Base-by-base conservation (phyloP, 148 eudicot species). In the Cornus florida region DNA sequence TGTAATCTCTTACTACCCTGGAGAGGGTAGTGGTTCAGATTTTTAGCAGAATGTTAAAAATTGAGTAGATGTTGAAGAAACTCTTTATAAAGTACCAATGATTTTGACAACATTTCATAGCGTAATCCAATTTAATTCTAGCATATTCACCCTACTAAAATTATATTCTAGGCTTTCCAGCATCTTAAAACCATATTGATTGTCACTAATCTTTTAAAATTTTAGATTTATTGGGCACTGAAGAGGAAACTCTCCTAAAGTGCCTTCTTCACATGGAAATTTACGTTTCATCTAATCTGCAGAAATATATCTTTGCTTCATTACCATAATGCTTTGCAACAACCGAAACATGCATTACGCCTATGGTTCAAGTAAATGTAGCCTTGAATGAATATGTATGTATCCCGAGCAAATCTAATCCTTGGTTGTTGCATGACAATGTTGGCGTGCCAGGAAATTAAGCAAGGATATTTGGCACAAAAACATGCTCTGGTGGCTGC, bases 391-490 rank as follows among this genome's bases (percentile, higher is more conserved):
- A 28, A 28, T 28, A 0, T 28, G 28, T 28, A 28, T 28, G 1
- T 28, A 28, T 28, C 28, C 28, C 28, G 28, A 28, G 28, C 28
- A 39, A 65, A 38, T 59, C 56, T 35, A 66, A 35, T 23, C 17
- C 0, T 4, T 74, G n/a, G 10, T 43, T 28, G 22, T 62, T 33
- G 19, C 32, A 2, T 24, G 20, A 10, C 4, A 20, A 39, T 59
- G 1, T 14, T 35, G 46, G 1, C 46, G 72, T 67, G 72, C 17
- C 84, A 90, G 93, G 94, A 89, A 85, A 75, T 81, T n/a, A 91
- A 91, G 73, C 92, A 82, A 82, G 92, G 94, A 23, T 91, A 87
- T 78, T 75, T 87, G 39, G 94, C 94, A 56, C 88, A 89, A 43
- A 77, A 85, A 71, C 94, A 91, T 73, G 88, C 92, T 75, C 38